phyloP scores from a whole-genome alignment of 2,329 filamentous ascomycete genomes.

The Paraphaeosphaeria minitans region DNA sequence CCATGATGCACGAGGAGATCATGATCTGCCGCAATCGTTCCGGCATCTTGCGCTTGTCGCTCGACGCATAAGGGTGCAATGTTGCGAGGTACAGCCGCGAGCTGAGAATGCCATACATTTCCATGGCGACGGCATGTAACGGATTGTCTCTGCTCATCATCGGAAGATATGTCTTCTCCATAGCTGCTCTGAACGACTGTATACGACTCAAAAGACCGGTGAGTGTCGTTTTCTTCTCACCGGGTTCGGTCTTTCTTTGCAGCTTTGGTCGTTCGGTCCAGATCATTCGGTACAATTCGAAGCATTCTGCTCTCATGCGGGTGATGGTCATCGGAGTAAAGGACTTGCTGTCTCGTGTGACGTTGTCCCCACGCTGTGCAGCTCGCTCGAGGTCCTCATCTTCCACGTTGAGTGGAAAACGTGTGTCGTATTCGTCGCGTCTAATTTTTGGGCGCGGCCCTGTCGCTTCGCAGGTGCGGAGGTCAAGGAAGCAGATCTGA shows the following conservation, averaged over 20 bases:
- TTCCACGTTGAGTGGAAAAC: conserved; percentile 72
- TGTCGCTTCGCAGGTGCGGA: conserved; percentile 75
- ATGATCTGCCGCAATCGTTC: conserved; percentile 68
- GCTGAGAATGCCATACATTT: conserved; percentile 68
- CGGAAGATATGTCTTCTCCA: conserved; percentile 69
- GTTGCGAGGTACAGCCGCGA: conserved; percentile 69
- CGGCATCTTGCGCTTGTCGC: conserved; percentile 57
- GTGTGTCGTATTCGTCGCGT: conserved; percentile 76
- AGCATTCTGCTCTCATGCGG: conserved; percentile 73
- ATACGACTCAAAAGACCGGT: conserved; percentile 70
- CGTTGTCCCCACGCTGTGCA: conserved; percentile 32
- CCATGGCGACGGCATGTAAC: conserved; percentile 66
- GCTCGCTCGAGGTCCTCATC: conserved; percentile 63
- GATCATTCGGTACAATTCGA: conserved; percentile 72
- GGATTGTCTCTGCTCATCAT: conserved; percentile 67
- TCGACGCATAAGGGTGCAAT: conserved; percentile 69
- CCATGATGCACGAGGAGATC: conserved; percentile 62
- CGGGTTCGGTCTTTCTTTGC: conserved; percentile 51
- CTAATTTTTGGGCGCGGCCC: conserved; percentile 73
- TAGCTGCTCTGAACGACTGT: conserved; percentile 68
- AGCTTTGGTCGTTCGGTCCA: conserved; percentile 72
- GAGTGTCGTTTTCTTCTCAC: conserved; percentile 45
- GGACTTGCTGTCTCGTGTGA: conserved; percentile 54
- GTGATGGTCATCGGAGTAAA: conserved; percentile 73
- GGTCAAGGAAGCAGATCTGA: conserved; percentile 76